Base-by-base conservation (phyloP, 2,329 filamentous ascomycete genomes). In the Sporothrix pseudoabietina region DNA sequence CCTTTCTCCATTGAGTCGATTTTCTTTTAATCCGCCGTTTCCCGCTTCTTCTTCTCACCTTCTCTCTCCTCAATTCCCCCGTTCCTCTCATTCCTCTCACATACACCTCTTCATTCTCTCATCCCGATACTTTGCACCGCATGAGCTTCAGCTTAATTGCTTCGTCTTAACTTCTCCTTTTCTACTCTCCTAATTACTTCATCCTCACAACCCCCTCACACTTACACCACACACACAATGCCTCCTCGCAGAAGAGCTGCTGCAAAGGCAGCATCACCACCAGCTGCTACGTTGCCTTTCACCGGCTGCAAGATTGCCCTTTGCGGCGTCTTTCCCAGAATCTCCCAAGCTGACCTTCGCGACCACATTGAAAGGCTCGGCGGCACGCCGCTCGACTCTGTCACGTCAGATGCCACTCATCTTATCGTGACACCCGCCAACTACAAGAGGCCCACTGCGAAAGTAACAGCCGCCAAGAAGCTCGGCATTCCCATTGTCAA, bases 241-340 rank as follows among this genome's bases (percentile, higher is more conserved):
- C 73, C 75, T 22, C 75, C 72, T 30, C 74, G 72, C n/a, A 65
- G 55, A 52, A 61, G 55, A 71, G 19, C 61, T 8, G 63, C 65
- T 30, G 54, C 73, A 22, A 69, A 49, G 22, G 39, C 65, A 32
- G 61, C 73, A 12, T 1, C 47, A 4, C 10, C 44, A 4, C n/a
- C 72, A 3, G 44, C 74, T 22, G 39, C 69, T 3, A 16, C 55
- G 16, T 69, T 68, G 9, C 81, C 86, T 0, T 81, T 91, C 3
- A 80, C 83, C 1, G 86, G 84, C 4, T 84, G 81, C 76, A 82
- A 82, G 6, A 82, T 93, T 61, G 87, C 85, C 30, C 79, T 91
- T 35, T 90, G 87, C 73, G 91, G 91, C 74, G 86, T 86, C 5
- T 90, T 92, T 76, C 81, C 85, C 1, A 82, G 83, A 6, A 80